Percentiles rank a stretch among this genome's conserved stretches.
Evolutionary conservation across 2,329 filamentous ascomycete species (phyloP).

Genomic region (Penicillium hesseltinei): DNA sequence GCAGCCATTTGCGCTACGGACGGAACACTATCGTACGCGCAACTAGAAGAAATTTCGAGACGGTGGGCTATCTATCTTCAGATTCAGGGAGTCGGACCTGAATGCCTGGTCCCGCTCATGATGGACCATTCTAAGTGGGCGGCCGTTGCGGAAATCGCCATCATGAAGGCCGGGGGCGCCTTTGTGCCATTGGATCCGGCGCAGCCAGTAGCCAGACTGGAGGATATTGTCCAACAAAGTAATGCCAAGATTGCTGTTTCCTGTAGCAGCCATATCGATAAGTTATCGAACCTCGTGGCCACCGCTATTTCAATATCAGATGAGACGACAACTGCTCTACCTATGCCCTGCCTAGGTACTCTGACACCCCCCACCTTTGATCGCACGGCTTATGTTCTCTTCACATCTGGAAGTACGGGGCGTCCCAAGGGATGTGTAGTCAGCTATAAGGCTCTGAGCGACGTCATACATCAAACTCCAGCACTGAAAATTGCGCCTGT

Average conservation of each 20-base stretch:
- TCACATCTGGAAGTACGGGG: slow-evolving; percentile 4
- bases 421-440: slow-evolving; percentile 3
- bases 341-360: background rate
- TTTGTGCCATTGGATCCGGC: slow-evolving; percentile 4
- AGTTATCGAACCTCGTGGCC: no score
- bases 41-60: background rate
- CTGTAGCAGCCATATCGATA: background rate
- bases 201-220: background rate
- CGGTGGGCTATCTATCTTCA: background rate
- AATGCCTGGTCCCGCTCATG: background rate
- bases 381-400: slow-evolving; percentile 1
- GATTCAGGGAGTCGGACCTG: background rate
- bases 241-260: background rate
- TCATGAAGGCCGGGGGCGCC: slow-evolving; percentile 3
- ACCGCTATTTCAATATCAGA: background rate
- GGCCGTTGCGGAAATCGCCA: background rate
- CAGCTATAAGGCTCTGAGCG: background rate
- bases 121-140: slow-evolving; percentile 1
- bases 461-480: background rate
- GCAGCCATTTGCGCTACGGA: background rate
- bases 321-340: no score
- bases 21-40: background rate
- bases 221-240: background rate
- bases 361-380: background rate
- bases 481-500: background rate